Conservation (phyloP, 148 eudicot genomes). For the Simmondsia chinensis region DNA sequence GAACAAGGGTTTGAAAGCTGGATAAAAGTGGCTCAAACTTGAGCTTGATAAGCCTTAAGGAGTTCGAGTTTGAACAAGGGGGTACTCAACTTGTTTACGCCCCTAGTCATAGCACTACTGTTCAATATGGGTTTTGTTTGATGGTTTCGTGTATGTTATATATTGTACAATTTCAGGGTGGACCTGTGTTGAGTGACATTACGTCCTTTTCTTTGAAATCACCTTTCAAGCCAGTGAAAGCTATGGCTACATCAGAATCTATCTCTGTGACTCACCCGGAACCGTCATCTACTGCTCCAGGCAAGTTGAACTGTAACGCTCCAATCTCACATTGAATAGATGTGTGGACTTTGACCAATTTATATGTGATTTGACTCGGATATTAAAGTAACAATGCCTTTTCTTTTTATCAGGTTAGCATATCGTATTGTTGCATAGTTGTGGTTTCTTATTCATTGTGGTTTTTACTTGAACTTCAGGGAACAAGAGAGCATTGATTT, state of each 20-base stretch:
- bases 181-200: not conserved
- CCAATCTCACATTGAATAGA: not conserved
- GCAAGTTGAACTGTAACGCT: too few relatives aligned
- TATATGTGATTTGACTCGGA: not conserved
- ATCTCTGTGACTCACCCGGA: slow-evolving; percentile 5
- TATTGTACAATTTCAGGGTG: slow-evolving; percentile 9
- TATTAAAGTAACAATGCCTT: not conserved
- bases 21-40: too few relatives aligned
- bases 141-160: not conserved
- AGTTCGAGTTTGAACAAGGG: too few relatives aligned
- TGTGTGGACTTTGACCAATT: not conserved
- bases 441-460: not conserved
- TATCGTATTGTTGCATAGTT: not conserved
- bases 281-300: slow-evolving; percentile 21
- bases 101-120: not conserved
- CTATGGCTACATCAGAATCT: slow-evolving; percentile 20
- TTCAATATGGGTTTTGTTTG: not conserved
- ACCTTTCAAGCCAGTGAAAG: slow-evolving; percentile 15
- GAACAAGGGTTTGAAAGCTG: too few relatives aligned
- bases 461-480: slow-evolving; percentile 21
- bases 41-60: too few relatives aligned
- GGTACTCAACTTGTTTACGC: too few relatives aligned
- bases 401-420: not conserved
- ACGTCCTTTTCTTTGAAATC: slow-evolving; percentile 8
- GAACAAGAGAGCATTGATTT: slow-evolving; percentile 64